These are phyloP conservation scores for Ophiorrhiza pumila DNA, from an alignment of 257 asterid genomes.

Conservation along the genomic window DNA sequence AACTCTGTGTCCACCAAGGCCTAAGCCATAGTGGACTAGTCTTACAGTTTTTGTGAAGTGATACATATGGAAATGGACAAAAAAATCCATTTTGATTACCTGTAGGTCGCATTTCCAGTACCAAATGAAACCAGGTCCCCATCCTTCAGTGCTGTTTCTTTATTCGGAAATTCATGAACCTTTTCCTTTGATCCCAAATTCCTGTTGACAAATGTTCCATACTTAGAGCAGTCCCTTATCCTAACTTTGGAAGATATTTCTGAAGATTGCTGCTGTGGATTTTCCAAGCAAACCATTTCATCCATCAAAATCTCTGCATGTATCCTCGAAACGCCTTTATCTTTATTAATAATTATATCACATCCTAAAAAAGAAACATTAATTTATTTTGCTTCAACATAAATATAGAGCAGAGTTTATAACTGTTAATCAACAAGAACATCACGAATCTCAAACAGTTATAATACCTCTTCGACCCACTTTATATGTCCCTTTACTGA, in stretches of 20 bases:
- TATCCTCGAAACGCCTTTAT: slow-evolving; percentile 92
- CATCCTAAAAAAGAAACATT: slow-evolving; percentile 52
- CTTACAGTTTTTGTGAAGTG: not conserved
- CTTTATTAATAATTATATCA: slow-evolving; percentile 74
- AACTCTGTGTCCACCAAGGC: not conserved
- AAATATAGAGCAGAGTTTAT: not conserved
- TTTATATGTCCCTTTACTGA: slow-evolving; percentile 74
- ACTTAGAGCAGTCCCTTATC: slow-evolving; percentile 84
- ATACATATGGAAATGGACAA: not conserved
- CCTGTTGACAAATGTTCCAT: slow-evolving; percentile 70
- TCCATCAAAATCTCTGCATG: slow-evolving; percentile 88
- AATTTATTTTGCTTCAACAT: not conserved
- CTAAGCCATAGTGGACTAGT: slow-evolving; percentile 1
- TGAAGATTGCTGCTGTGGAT: slow-evolving; percentile 34
- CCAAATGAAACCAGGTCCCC: slow-evolving; percentile 88
- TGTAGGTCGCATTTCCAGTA: slow-evolving; percentile 82
- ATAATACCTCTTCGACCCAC: slow-evolving; percentile 84
- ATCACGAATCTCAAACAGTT: not conserved
- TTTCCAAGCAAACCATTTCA: slow-evolving; percentile 71
- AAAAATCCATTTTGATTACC: slow-evolving; percentile 42
- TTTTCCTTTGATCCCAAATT: slow-evolving; percentile 51
- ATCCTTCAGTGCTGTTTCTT: slow-evolving; percentile 58
- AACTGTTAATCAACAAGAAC: not conserved
- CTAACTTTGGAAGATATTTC: slow-evolving; percentile 52
- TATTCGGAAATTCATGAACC: slow-evolving; percentile 73